Evolutionary conservation across 139 green algal genomes (phyloP), one percentile per base, ranked within the genome.

Genomic region (Asterochloris erici): DNA sequence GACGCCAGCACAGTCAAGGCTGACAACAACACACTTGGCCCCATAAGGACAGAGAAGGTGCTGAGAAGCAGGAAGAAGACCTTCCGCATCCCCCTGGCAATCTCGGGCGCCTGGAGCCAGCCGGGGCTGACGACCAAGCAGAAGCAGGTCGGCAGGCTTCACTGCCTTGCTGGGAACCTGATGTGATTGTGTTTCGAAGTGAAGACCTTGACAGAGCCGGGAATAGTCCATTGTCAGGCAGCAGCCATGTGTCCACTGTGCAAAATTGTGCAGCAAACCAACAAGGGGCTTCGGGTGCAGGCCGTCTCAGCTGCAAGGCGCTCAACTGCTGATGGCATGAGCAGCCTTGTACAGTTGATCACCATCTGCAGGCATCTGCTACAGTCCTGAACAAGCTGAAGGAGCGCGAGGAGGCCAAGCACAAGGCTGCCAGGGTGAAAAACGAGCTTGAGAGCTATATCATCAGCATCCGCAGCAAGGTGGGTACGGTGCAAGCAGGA

Each of bases 371-470:
- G 38, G 38, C 38, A 54, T 54, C 38, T 10, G 38, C 38, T 54
- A 54, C 38, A 54, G 38, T 54, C 38, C 38, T 54, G 62, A 28
- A 73, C 61, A 63, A 81, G 77, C 63, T 81, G 63, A 62, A 74
- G 27, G 14, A 81, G 38, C 74, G 81, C 0, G 95, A 98, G 83
- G 66, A 79, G 14, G 84, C 82, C 60, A 95, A 95, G 85, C 80
- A 81, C 0, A 90, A 88, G 23, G 86, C 84, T 9, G 94, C 90
- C 21, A 88, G 90, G 80, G 86, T 91, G 0, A 94, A 95, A 84
- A 98, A 98, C 84, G 91, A 95, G 71, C 84, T 99, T 81, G 96
- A 99, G 89, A 77, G 86, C 9, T 98, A 97, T 93, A 96, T 98
- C 86, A 94, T 98, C 84, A 84, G 83, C 82, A 96, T 83, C 54